Conservation (phyloP, 148 eudicot species). For the Fagopyrum homotropicum region DNA sequence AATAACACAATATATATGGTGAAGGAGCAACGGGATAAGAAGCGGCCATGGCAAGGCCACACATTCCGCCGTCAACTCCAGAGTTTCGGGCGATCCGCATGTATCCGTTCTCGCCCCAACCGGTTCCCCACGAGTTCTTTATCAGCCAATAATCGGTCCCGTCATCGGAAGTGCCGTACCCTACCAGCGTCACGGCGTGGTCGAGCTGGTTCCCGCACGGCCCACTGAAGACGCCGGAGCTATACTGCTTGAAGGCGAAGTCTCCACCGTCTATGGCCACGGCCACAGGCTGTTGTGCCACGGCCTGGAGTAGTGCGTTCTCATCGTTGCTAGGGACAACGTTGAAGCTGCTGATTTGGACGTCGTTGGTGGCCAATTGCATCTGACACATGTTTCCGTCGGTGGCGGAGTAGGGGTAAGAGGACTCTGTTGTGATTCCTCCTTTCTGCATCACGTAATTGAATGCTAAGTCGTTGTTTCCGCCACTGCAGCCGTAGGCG, state of each 20-base stretch:
- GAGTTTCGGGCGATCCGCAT: constrained; percentile 33
- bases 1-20: too few species aligned
- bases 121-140: constrained; percentile 44
- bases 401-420: constrained; percentile 37
- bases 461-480: constrained; percentile 30
- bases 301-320: constrained; percentile 32
- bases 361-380: constrained; percentile 7
- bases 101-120: constrained; percentile 47
- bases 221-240: constrained; percentile 33
- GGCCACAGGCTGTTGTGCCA: constrained; percentile 40
- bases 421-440: constrained; percentile 40
- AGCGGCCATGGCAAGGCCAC: too few species aligned
- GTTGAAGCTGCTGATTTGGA: constrained; percentile 22
- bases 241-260: constrained; percentile 27
- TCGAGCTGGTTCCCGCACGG: constrained; percentile 27
- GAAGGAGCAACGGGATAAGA: too few species aligned
- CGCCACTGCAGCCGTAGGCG: constrained; percentile 37
- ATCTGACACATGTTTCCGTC: constrained; percentile 27
- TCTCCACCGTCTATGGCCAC: constrained; percentile 31
- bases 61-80: constrained; percentile 15
- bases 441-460: constrained; percentile 25
- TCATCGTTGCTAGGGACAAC: constrained; percentile 33
- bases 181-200: constrained; percentile 32
- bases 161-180: constrained; percentile 26
- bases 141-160: constrained; percentile 40